Percentiles rank a stretch among this genome's conserved stretches.
These are phyloP conservation scores for Mortierella alpina DNA, from an alignment of 192 early-diverging fungal species.

Conservation along the genomic window DNA sequence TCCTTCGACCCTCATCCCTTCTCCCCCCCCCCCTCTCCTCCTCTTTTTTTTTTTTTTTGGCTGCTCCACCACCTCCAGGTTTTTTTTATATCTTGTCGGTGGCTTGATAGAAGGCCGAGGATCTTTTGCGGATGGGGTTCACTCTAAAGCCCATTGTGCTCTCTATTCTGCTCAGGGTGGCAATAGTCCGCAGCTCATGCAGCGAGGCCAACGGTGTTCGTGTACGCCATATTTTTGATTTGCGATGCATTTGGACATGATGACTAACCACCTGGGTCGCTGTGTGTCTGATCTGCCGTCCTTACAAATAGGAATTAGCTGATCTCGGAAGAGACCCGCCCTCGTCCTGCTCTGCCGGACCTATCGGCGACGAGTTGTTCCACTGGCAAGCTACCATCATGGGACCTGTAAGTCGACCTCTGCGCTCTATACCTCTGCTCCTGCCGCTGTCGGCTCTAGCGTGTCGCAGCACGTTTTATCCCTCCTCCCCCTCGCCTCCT, in stretches of 20 bases:
- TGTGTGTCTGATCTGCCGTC: slow-evolving; percentile 18
- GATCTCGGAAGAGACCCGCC: slow-evolving; percentile 98
- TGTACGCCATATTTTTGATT: not conserved
- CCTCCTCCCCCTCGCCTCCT: not conserved
- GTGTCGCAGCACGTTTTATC: not conserved
- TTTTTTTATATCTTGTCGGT: slow-evolving; percentile 5
- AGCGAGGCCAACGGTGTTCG: not conserved
- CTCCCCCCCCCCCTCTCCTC: not conserved
- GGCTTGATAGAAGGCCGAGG: slow-evolving; percentile 46
- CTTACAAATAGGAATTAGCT: slow-evolving; percentile 78
- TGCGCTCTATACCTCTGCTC: not conserved
- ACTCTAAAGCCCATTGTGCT: not conserved
- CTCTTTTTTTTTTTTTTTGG: slow-evolving; percentile 16
- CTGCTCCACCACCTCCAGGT: not conserved
- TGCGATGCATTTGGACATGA: not conserved
- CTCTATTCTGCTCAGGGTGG: not conserved
- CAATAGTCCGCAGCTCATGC: not conserved
- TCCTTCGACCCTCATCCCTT: not conserved
- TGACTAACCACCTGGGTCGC: not conserved
- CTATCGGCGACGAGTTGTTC: slow-evolving; percentile 90
- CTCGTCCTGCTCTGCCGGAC: slow-evolving; percentile 96
- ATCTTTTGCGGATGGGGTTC: slow-evolving; percentile 16
- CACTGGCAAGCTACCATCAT: slow-evolving; percentile 99
- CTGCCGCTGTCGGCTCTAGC: not conserved
- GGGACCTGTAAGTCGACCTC: slow-evolving; percentile 82